phyloP scores from a whole-genome alignment of 768 basidiomycete species.

The Neoboletus magnificus region DNA sequence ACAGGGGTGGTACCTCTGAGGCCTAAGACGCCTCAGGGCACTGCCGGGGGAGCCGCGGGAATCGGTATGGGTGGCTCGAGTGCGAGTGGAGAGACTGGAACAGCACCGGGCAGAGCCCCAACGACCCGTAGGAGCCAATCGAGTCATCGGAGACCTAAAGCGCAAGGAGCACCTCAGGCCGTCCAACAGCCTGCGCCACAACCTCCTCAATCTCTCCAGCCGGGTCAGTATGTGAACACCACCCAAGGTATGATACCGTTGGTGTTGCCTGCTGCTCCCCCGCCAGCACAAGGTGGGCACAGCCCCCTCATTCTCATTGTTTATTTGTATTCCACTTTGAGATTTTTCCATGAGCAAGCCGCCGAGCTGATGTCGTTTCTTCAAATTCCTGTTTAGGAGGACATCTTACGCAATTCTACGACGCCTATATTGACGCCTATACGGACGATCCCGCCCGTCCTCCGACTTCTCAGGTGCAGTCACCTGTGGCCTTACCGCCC shows the following conservation, averaged over 20 bases:
- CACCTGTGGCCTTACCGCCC: background rate
- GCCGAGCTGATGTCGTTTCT: background rate
- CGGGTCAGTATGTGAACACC: background rate
- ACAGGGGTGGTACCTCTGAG: slow-evolving; percentile 3
- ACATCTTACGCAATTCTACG: slow-evolving; percentile 70
- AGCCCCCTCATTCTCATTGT: background rate
- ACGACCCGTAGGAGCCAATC: slow-evolving; percentile 22
- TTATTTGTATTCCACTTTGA: background rate
- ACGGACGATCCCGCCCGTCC: slow-evolving; percentile 33
- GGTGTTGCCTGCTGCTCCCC: slow-evolving; percentile 2
- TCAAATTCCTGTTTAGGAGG: slow-evolving; percentile 2
- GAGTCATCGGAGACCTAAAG: slow-evolving; percentile 7
- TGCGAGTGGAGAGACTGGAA: slow-evolving; percentile 44
- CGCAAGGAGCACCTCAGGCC: background rate
- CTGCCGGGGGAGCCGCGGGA: too few species aligned
- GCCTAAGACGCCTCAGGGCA: slow-evolving; percentile 3
- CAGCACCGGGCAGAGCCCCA: background rate
- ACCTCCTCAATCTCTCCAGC: background rate
- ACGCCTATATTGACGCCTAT: slow-evolving; percentile 67
- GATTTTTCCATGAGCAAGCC: background rate
- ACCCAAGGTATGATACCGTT: background rate
- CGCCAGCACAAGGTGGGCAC: slow-evolving; percentile 5
- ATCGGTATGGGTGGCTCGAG: too few species aligned
- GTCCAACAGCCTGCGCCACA: background rate
- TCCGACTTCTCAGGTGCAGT: slow-evolving; percentile 13